Conservation (phyloP, 805 yeast species). For the Teunomyces panamensis region DNA sequence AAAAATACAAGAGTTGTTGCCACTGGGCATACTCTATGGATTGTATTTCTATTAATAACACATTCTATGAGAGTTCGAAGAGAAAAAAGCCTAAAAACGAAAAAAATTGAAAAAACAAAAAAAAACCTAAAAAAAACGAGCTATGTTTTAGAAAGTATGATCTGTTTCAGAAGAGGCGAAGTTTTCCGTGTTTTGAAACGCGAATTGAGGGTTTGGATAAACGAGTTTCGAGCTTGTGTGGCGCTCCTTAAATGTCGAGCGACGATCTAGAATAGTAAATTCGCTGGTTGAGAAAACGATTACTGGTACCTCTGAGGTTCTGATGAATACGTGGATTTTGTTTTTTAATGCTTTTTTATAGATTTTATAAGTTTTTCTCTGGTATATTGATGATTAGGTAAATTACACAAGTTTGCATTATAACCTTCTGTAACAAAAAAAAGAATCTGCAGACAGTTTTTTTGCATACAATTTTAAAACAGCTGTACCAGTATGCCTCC, state of each 20-base stretch:
- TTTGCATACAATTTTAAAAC: not conserved
- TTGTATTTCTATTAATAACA: not conserved
- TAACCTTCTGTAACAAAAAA: not conserved
- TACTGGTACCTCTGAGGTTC: not conserved
- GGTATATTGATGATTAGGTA: not conserved
- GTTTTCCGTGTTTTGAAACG: not conserved
- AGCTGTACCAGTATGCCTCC: conserved; percentile 12
- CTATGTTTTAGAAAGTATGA: conserved; percentile 8
- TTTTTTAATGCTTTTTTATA: not conserved
- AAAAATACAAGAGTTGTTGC: not conserved
- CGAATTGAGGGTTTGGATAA: conserved; percentile 3
- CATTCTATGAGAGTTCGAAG: not conserved
- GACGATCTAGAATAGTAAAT: conserved; percentile 1
- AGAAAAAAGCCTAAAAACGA: not conserved
- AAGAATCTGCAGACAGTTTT: not conserved
- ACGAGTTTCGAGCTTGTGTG: not conserved
- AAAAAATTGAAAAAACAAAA: conserved; percentile 5
- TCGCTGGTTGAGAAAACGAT: not conserved
- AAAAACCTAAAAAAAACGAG: conserved; percentile 13
- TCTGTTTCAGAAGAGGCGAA: not conserved
- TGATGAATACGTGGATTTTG: not conserved
- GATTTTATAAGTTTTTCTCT: not conserved
- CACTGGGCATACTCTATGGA: not conserved
- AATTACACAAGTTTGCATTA: not conserved
- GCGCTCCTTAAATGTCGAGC: conserved; percentile 11